These are phyloP conservation scores for Evernia prunastri DNA, from an alignment of 495 filamentous ascomycete species.

Conservation along the genomic window DNA sequence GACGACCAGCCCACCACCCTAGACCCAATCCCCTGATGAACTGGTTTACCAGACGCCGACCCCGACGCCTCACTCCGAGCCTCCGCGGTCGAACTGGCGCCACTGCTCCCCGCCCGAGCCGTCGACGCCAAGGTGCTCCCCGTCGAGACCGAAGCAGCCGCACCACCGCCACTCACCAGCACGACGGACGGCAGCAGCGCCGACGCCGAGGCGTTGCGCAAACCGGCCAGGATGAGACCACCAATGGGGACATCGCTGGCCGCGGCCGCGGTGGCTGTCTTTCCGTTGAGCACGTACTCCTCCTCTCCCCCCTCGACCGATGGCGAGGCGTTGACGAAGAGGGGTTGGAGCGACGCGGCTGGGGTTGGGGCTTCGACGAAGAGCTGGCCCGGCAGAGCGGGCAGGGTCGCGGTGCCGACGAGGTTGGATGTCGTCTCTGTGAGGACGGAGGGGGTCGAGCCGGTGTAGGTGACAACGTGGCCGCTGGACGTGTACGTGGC, in stretches of 20 bases:
- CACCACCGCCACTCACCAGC: background rate
- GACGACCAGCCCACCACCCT: background rate
- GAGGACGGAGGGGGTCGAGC: background rate
- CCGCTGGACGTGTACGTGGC: background rate
- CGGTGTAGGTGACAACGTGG: background rate
- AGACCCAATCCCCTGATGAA: background rate
- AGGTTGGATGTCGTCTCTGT: background rate
- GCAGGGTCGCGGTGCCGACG: background rate
- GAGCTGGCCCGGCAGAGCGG: background rate
- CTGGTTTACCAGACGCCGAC: background rate
- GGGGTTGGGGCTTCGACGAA: background rate
- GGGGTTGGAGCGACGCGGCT: background rate
- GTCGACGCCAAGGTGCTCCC: background rate
- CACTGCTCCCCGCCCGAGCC: background rate
- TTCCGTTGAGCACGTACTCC: background rate
- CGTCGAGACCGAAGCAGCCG: background rate
- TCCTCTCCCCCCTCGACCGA: no score
- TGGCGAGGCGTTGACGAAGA: background rate
- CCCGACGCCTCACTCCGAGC: background rate
- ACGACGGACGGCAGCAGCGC: background rate
- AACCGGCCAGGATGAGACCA: background rate
- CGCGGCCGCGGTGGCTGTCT: background rate
- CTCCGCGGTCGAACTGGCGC: background rate
- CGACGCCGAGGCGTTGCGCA: no score
- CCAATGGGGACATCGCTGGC: background rate